phyloP scores from a whole-genome alignment of 306 rosid genomes.

The Clitoria ternatea region DNA sequence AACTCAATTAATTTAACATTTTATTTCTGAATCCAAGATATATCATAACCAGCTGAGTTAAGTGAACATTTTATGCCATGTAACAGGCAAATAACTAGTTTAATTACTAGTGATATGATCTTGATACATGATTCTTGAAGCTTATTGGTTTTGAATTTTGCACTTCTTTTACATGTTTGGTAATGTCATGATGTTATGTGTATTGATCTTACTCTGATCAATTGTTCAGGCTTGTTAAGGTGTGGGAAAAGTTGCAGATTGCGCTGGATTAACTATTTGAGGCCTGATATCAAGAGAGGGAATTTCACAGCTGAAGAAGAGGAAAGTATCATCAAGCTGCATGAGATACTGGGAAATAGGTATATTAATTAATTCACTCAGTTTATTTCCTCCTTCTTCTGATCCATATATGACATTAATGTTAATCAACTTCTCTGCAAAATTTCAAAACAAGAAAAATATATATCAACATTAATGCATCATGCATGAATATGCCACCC shows the following conservation, averaged over 20 bases:
- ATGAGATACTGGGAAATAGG: slow-evolving; percentile 83
- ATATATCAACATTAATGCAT: too few species aligned
- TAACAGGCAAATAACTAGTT: too few species aligned
- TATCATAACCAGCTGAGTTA: too few species aligned
- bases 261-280: slow-evolving; percentile 78
- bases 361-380: slow-evolving; percentile 28
- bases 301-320: slow-evolving; percentile 84
- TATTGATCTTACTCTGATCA: background rate
- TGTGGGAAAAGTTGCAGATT: slow-evolving; percentile 97
- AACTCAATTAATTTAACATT: too few species aligned
- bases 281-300: slow-evolving; percentile 95
- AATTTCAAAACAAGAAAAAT: too few species aligned
- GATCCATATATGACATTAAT: background rate
- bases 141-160: background rate
- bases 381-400: background rate
- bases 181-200: slow-evolving; percentile 5
- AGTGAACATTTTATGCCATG: too few species aligned
- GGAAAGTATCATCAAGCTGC: slow-evolving; percentile 60
- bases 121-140: background rate
- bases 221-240: slow-evolving; percentile 59
- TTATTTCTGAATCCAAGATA: too few species aligned
- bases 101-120: background rate
- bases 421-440: background rate
- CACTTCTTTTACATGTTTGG: background rate
- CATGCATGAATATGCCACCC: background rate